phyloP scores from a whole-genome alignment of 192 early-diverging fungal genomes.

The Coemansia sp. region DNA sequence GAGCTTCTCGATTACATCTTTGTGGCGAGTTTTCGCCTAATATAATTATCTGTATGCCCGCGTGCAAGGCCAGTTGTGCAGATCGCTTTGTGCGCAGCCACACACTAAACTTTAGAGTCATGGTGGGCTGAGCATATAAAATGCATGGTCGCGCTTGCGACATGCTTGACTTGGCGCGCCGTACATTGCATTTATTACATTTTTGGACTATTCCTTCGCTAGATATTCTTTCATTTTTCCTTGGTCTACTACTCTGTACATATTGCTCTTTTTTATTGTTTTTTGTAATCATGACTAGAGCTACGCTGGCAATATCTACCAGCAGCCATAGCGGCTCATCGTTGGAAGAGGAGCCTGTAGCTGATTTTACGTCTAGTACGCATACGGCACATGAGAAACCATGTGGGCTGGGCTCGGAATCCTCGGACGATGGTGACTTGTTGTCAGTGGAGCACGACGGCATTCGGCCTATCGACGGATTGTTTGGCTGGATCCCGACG shows the following conservation, averaged over 20 bases:
- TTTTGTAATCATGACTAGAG: neutral
- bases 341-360: neutral
- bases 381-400: neutral
- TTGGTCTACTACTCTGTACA: neutral
- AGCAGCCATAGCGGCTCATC: neutral
- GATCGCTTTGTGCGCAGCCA: too few species aligned
- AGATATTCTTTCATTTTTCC: neutral
- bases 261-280: neutral
- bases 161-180: neutral
- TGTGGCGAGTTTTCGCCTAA: too few species aligned
- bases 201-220: neutral
- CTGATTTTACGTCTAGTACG: neutral
- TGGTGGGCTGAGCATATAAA: neutral
- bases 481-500: conserved; percentile 40
- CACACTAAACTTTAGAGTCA: too few species aligned
- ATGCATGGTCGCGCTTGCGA: neutral
- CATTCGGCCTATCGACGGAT: conserved; percentile 19
- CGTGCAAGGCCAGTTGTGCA: too few species aligned
- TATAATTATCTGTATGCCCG: too few species aligned
- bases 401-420: neutral
- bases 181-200: neutral
- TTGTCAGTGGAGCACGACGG: neutral
- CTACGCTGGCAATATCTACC: neutral
- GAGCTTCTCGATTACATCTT: too few species aligned
- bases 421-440: neutral